Evolutionary conservation across 192 early-diverging fungal species (phyloP).

Genomic region (Coemansia sp.): DNA sequence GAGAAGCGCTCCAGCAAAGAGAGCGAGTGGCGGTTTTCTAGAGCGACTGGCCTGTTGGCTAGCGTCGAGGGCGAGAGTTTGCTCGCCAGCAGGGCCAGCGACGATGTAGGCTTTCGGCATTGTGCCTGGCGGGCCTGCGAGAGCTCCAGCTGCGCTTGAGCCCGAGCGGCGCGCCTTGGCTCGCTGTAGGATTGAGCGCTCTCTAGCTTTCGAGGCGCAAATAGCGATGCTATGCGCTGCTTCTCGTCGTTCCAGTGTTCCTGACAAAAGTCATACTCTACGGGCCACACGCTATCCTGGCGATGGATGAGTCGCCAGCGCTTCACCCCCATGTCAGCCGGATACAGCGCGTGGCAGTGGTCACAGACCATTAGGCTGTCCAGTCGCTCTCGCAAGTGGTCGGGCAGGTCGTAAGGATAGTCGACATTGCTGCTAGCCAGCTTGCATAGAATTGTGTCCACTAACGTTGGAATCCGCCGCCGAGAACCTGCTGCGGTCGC

Average conservation of each 20-base stretch:
- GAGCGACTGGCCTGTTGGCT: not conserved
- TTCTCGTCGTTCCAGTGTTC: slow-evolving; percentile 36
- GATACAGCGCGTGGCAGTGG: slow-evolving; percentile 38
- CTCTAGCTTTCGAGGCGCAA: slow-evolving; percentile 25
- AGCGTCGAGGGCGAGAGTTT: not conserved
- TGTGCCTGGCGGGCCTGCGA: not conserved
- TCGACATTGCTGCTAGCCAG: slow-evolving; percentile 24
- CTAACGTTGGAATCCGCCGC: slow-evolving; percentile 17
- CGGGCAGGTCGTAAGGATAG: slow-evolving; percentile 24
- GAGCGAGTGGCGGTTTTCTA: not conserved
- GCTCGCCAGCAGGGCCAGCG: not conserved
- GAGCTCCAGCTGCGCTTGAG: not conserved
- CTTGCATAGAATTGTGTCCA: slow-evolving; percentile 26
- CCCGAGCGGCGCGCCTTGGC: slow-evolving; percentile 9
- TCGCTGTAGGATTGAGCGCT: slow-evolving; percentile 20
- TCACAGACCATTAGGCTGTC: slow-evolving; percentile 24
- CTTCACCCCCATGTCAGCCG: slow-evolving; percentile 16
- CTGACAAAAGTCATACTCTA: slow-evolving; percentile 38
- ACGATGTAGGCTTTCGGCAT: not conserved
- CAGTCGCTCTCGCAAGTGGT: slow-evolving; percentile 27
- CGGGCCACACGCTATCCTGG: slow-evolving; percentile 12
- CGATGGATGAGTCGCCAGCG: slow-evolving; percentile 30
- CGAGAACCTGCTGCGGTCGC: not conserved
- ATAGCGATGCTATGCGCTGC: slow-evolving; percentile 35
- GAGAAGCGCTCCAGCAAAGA: not conserved